Percentiles rank a stretch among this genome's conserved stretches.
These are phyloP conservation scores for Metschnikowia baotianmanensis DNA, from an alignment of 805 yeast species.

Conservation along the genomic window DNA sequence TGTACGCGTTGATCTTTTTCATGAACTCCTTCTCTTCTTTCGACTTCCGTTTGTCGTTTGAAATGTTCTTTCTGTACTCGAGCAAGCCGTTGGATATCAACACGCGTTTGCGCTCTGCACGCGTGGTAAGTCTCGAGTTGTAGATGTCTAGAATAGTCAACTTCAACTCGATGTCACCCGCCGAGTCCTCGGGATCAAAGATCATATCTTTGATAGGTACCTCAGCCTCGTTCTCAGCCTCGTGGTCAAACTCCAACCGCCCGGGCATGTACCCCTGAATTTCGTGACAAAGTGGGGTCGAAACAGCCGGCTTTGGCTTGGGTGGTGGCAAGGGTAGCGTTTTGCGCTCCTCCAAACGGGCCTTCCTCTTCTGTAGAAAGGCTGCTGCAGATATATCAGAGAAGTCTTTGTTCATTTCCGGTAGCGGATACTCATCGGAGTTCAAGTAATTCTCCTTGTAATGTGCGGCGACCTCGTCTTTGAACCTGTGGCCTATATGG, in stretches of 20 bases:
- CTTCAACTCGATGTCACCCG: constrained; percentile 86
- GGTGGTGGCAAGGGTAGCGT: constrained; percentile 77
- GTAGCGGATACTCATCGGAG: constrained; percentile 78
- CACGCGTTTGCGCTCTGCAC: constrained; percentile 90
- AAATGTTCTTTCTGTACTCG: constrained; percentile 80
- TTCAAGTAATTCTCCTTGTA: constrained; percentile 70
- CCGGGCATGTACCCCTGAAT: constrained; percentile 99
- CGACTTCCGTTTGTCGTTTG: constrained; percentile 77
- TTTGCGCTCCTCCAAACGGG: constrained; percentile 68
- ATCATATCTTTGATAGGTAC: constrained; percentile 90
- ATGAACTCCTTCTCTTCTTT: constrained; percentile 87
- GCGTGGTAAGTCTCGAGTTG: constrained; percentile 80
- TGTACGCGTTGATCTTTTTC: constrained; percentile 74
- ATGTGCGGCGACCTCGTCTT: constrained; percentile 88
- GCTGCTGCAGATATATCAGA: constrained; percentile 58
- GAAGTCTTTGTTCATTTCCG: constrained; percentile 76
- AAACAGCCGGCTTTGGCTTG: constrained; percentile 83
- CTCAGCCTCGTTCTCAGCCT: constrained; percentile 96
- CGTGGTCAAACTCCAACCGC: constrained; percentile 92
- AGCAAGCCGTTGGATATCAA: constrained; percentile 72
- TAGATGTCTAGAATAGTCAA: constrained; percentile 85
- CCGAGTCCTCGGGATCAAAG: constrained; percentile 89
- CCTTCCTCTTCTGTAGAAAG: constrained; percentile 64
- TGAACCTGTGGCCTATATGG: constrained; percentile 87
- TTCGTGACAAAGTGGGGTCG: constrained; percentile 95